Percentiles rank a stretch among this genome's conserved stretches.
These are phyloP conservation scores for Blumeria graminis DNA, from an alignment of 2,329 filamentous ascomycete species.

Conservation along the genomic window DNA sequence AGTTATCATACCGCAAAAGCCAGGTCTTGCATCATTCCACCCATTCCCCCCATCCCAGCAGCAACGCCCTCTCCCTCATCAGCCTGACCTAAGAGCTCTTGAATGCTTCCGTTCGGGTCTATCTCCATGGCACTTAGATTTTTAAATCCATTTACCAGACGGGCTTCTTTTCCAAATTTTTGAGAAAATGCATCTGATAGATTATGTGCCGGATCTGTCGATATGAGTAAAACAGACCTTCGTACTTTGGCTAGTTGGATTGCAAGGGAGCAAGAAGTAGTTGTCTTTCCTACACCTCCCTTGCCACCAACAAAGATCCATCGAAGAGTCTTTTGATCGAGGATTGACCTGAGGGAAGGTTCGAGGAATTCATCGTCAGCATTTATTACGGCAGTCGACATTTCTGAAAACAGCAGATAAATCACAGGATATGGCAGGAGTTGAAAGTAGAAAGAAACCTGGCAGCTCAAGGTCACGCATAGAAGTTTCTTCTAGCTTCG, in stretches of 20 bases:
- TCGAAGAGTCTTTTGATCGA: constrained; percentile 82
- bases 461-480: too few relatives aligned
- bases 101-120: constrained; percentile 91
- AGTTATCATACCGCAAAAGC: constrained; percentile 54
- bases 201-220: constrained; percentile 95
- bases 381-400: constrained; percentile 23
- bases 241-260: constrained; percentile 92
- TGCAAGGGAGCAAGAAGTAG: constrained; percentile 93
- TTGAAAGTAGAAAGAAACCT: too few relatives aligned
- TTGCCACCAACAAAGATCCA: constrained; percentile 99
- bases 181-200: constrained; percentile 93
- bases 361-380: constrained; percentile 59
- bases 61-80: constrained; percentile 52
- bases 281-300: constrained; percentile 95
- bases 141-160: constrained; percentile 71
- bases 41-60: constrained; percentile 70
- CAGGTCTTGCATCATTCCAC: constrained; percentile 95
- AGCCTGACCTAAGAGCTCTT: constrained; percentile 61
- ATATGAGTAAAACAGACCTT: constrained; percentile 91
- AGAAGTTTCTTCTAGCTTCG: too few relatives aligned
- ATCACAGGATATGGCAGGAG: too few relatives aligned
- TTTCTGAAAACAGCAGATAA: constrained; percentile 1
- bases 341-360: constrained; percentile 77
- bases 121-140: constrained; percentile 98
- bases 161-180: constrained; percentile 97